phyloP scores from a whole-genome alignment of 2,329 filamentous ascomycete genomes.

The Colletotrichum melonis region DNA sequence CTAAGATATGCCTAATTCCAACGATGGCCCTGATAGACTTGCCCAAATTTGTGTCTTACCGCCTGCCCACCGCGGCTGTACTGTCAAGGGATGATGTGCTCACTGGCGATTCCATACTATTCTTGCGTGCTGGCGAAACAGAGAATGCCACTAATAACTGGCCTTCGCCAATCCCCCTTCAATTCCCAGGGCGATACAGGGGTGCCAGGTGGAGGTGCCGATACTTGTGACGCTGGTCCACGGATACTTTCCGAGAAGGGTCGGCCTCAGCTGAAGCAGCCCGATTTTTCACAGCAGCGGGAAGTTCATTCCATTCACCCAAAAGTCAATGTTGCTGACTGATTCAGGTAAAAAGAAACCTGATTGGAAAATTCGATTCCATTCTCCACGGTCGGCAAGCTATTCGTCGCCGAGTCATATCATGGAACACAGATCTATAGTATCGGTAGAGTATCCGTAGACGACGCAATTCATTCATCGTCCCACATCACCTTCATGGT shows the following conservation, averaged over 20 bases:
- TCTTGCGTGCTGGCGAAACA: background rate
- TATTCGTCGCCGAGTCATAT: background rate
- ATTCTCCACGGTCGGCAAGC: background rate
- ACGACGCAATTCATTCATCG: background rate
- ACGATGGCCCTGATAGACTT: background rate
- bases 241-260: background rate
- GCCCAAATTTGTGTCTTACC: background rate
- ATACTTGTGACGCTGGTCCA: background rate
- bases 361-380: background rate
- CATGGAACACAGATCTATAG: background rate
- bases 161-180: background rate
- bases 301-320: background rate
- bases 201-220: background rate
- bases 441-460: background rate
- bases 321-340: background rate
- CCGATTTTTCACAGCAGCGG: background rate
- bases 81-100: background rate
- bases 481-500: constrained; percentile 68
- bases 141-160: background rate
- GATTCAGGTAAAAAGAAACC: background rate
- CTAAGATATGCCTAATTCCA: background rate
- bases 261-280: background rate
- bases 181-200: background rate
- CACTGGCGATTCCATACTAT: background rate
- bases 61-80: too few relatives aligned